A percentile compares a stretch with the other conserved stretches of the same genome.
Conservation (phyloP, 2,329 filamentous ascomycete genomes). For the Cladosporium cucumerinum region DNA sequence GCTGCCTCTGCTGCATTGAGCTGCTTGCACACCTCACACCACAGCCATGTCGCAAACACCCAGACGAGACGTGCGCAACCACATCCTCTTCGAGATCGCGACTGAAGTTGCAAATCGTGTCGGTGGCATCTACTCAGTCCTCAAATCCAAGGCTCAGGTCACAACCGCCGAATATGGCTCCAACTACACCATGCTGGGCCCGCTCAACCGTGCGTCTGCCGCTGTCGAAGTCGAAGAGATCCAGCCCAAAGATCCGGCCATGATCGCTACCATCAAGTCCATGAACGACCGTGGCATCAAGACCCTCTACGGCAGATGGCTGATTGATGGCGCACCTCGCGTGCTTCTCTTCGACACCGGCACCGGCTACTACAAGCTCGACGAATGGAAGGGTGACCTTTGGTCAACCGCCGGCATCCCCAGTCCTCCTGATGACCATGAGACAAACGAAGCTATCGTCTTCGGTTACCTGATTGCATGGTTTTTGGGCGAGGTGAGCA, state of each 20-base stretch:
- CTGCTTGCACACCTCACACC: neutral
- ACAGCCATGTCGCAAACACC: slow-evolving; percentile 36
- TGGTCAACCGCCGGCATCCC: slow-evolving; percentile 93
- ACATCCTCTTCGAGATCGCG: slow-evolving; percentile 92
- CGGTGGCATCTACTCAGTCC: slow-evolving; percentile 96
- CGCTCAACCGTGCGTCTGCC: slow-evolving; percentile 86
- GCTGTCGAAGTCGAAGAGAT: slow-evolving; percentile 97
- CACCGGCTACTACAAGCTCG: slow-evolving; percentile 82
- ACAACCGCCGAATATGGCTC: slow-evolving; percentile 99
- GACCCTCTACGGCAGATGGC: slow-evolving; percentile 90
- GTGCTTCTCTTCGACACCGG: slow-evolving; percentile 94
- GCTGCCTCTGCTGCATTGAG: neutral
- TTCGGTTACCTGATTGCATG: slow-evolving; percentile 97
- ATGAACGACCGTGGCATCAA: slow-evolving; percentile 91
- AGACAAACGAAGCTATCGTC: slow-evolving; percentile 96
- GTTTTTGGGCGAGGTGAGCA: slow-evolving; percentile 87
- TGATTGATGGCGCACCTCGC: slow-evolving; percentile 92
- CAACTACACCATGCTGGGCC: slow-evolving; percentile 90
- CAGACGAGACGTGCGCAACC: slow-evolving; percentile 79
- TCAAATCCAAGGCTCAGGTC: slow-evolving; percentile 97
- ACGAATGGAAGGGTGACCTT: slow-evolving; percentile 96
- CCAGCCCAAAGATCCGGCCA: slow-evolving; percentile 73
- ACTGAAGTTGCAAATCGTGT: slow-evolving; percentile 98
- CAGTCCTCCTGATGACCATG: slow-evolving; percentile 84
- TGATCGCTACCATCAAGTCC: slow-evolving; percentile 78